Conservation (phyloP, 371 early-diverging fungal genomes). For the Mortierella sp. region DNA sequence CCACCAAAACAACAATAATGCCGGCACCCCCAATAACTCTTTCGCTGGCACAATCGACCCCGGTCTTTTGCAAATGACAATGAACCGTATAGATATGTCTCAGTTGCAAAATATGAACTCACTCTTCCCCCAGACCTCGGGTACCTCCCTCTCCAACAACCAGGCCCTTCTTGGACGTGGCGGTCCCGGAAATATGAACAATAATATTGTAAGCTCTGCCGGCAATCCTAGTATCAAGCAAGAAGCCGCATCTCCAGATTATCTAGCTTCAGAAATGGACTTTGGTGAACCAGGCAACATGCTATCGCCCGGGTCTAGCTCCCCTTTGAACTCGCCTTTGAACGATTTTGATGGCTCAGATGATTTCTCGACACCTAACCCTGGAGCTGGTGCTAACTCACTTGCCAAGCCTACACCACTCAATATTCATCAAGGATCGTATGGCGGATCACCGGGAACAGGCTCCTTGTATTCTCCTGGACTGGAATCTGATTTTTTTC, state of each 20-base stretch:
- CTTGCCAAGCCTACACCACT: constrained; percentile 31
- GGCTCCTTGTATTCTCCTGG: constrained; percentile 51
- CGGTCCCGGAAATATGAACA: constrained; percentile 26
- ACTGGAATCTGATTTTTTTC: constrained; percentile 56
- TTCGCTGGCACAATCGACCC: constrained; percentile 51
- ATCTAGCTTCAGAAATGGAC: constrained; percentile 45
- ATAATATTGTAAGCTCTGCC: no score
- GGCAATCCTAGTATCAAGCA: constrained; percentile 37
- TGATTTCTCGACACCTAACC: constrained; percentile 24
- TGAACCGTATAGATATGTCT: constrained; percentile 43
- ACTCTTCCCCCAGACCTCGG: constrained; percentile 32
- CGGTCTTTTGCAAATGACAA: constrained; percentile 46
- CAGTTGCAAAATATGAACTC: constrained; percentile 44
- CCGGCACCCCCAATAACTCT: constrained; percentile 48
- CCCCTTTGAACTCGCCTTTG: constrained; percentile 49
- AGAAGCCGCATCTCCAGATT: constrained; percentile 56
- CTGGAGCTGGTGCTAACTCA: constrained; percentile 6
- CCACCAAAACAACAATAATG: constrained; percentile 30
- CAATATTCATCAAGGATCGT: constrained; percentile 43
- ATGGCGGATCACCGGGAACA: constrained; percentile 44
- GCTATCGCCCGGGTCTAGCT: constrained; percentile 54
- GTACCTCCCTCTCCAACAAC: constrained; percentile 6
- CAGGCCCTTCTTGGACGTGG: constrained; percentile 20
- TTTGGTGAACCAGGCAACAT: constrained; percentile 53
- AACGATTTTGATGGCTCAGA: constrained; percentile 54